Percentiles rank a stretch among this genome's conserved stretches.
Evolutionary conservation across 192 early-diverging fungal species (phyloP).

Genomic region (Rhizophagus clarus): DNA sequence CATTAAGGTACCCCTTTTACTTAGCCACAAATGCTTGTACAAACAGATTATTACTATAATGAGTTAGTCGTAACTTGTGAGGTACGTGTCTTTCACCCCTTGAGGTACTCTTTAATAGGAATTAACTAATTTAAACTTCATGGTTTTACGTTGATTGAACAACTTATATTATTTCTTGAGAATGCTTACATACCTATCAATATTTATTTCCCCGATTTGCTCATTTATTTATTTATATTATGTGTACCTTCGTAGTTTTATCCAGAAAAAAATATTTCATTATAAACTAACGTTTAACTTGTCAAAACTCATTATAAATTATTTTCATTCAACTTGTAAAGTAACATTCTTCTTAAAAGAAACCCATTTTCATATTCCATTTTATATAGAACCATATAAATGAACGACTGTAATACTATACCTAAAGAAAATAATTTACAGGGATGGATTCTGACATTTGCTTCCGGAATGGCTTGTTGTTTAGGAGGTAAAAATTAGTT

Average conservation of each 20-base stretch:
- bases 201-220: too few relatives aligned
- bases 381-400: background rate
- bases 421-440: conserved; percentile 30
- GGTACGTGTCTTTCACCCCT: background rate
- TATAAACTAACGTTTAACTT: too few relatives aligned
- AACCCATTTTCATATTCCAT: too few relatives aligned
- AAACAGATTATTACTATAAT: too few relatives aligned
- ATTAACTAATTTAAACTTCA: background rate
- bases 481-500: conserved; percentile 40
- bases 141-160: too few relatives aligned
- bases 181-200: too few relatives aligned
- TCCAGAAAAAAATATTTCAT: too few relatives aligned
- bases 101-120: background rate
- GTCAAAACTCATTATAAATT: too few relatives aligned
- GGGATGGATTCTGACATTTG: conserved; percentile 44
- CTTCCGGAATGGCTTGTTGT: conserved; percentile 45
- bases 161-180: too few relatives aligned
- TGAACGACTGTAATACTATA: background rate
- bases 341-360: background rate
- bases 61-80: background rate
- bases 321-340: background rate
- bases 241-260: background rate
- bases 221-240: background rate
- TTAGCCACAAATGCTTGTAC: too few relatives aligned
- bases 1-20: too few relatives aligned